Percentiles rank a stretch among this genome's conserved stretches.
Conservation (phyloP, 306 rosid species). For the Cucumis melo region DNA sequence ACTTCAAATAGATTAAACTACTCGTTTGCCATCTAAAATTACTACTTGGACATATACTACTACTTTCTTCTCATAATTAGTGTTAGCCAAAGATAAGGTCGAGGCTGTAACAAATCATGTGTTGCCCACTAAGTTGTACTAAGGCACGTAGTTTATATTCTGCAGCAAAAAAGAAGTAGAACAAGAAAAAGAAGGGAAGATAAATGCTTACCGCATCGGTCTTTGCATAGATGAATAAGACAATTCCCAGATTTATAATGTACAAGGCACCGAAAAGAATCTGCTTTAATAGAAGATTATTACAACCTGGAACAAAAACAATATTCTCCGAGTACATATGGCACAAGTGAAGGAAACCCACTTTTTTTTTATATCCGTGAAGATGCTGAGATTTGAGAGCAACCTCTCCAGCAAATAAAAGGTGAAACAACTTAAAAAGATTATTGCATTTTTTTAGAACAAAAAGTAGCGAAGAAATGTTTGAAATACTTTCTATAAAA, state of each 20-base stretch:
- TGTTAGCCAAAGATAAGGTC: neutral
- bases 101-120: neutral
- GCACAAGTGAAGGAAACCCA: too few relatives aligned
- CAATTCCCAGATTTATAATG: constrained; percentile 49
- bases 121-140: neutral
- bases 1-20: neutral
- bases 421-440: neutral
- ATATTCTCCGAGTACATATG: neutral
- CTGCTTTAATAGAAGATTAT: constrained; percentile 29
- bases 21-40: neutral
- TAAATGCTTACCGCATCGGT: constrained; percentile 46
- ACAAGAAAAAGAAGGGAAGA: neutral
- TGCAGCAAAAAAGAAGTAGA: neutral
- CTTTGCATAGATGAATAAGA: constrained; percentile 55
- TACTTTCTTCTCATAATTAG: neutral
- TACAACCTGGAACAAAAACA: neutral
- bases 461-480: neutral
- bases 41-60: neutral
- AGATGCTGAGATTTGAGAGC: neutral
- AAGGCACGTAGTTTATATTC: neutral
- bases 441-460: neutral
- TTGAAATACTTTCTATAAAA: neutral
- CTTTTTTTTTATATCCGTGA: too few relatives aligned
- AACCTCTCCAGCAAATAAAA: neutral
- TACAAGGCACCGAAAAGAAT: constrained; percentile 70